phyloP scores from a whole-genome alignment of 805 yeast species.

The Clavispora asparagi region DNA sequence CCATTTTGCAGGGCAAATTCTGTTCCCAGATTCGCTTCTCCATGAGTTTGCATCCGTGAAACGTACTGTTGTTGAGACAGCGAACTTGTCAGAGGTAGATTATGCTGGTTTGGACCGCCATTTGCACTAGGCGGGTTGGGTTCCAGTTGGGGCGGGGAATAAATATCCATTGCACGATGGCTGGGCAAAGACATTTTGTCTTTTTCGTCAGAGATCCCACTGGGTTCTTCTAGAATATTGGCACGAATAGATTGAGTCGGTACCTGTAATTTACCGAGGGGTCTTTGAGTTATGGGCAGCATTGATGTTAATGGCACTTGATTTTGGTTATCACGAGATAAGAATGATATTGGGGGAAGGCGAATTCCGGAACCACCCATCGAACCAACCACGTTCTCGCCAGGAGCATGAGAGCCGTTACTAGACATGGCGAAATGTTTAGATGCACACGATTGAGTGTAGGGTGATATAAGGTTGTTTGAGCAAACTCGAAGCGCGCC shows the following conservation, averaged over 20 bases:
- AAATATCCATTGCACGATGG: not conserved
- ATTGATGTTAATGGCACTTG: constrained; percentile 3
- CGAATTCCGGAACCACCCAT: constrained; percentile 12
- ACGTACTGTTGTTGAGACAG: not conserved
- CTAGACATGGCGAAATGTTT: not conserved
- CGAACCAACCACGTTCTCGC: not conserved
- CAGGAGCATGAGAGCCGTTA: not conserved
- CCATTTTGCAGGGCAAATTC: not conserved
- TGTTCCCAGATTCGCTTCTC: not conserved
- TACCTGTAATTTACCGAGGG: not conserved
- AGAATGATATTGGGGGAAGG: constrained; percentile 26
- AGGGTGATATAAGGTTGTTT: constrained; percentile 1
- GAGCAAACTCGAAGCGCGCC: not conserved
- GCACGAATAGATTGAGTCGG: not conserved
- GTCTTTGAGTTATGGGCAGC: constrained; percentile 2
- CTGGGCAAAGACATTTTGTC: not conserved
- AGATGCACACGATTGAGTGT: not conserved
- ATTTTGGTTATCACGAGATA: constrained; percentile 13
- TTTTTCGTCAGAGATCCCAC: not conserved
- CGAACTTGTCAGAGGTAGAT: not conserved
- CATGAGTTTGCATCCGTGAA: not conserved
- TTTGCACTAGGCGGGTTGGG: not conserved
- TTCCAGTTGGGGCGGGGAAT: not conserved
- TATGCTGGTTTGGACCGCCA: not conserved
- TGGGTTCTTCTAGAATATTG: not conserved